A percentile compares a stretch with the other conserved stretches of the same genome.
phyloP scores from a whole-genome alignment of 768 basidiomycete species.

The Lactarius hatsudake region DNA sequence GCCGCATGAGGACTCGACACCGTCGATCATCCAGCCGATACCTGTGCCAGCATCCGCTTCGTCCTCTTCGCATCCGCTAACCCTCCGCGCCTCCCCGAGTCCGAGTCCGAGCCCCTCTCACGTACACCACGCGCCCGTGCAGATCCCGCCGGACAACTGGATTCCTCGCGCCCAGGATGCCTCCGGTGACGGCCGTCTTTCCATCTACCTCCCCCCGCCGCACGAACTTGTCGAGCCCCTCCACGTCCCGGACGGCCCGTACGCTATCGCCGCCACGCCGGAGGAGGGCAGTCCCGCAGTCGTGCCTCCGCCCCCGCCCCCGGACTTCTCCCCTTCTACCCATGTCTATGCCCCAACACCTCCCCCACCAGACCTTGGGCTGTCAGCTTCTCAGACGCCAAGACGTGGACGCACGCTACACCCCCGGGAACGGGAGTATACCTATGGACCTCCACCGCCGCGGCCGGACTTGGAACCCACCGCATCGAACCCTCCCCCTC shows the following conservation, averaged over 20 bases:
- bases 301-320: slow-evolving; percentile 10
- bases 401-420: background rate
- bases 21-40: slow-evolving; percentile 26
- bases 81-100: slow-evolving; percentile 7
- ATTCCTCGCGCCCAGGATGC: slow-evolving; percentile 25
- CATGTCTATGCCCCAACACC: slow-evolving; percentile 14
- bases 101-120: slow-evolving; percentile 7
- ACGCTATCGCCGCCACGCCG: slow-evolving; percentile 20
- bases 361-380: slow-evolving; percentile 15
- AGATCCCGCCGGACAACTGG: slow-evolving; percentile 26
- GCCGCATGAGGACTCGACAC: slow-evolving; percentile 23
- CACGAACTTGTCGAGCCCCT: slow-evolving; percentile 20
- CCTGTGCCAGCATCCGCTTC: slow-evolving; percentile 20
- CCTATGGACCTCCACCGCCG: slow-evolving; percentile 7
- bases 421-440: slow-evolving; percentile 12
- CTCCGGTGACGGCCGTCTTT: slow-evolving; percentile 22
- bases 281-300: slow-evolving; percentile 22
- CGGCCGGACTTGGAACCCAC: slow-evolving; percentile 8
- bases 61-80: background rate
- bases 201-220: slow-evolving; percentile 26
- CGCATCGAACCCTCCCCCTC: background rate
- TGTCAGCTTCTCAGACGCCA: background rate
- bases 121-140: slow-evolving; percentile 17
- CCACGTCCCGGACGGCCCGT: slow-evolving; percentile 15
- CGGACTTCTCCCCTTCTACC: background rate